phyloP scores from a whole-genome alignment of 2,329 filamentous ascomycete species.

The Aspergillus costaricaensis region DNA sequence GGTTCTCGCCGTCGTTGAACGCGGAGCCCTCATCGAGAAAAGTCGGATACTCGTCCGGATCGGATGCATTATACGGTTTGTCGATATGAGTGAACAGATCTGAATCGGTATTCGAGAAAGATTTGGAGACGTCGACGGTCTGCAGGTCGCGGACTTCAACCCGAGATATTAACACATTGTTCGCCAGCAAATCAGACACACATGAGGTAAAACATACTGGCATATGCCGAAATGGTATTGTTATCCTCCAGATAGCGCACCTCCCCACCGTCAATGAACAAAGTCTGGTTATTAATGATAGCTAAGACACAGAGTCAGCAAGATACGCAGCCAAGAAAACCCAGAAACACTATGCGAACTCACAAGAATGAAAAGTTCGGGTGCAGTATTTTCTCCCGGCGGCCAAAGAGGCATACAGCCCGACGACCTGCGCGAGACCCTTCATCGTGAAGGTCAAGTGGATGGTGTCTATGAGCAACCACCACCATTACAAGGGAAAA shows the following conservation, averaged over 20 bases:
- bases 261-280: slow-evolving; percentile 13
- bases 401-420: background rate
- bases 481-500: background rate
- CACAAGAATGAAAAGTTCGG: slow-evolving; percentile 6
- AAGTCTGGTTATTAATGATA: slow-evolving; percentile 8
- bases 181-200: background rate
- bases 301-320: background rate
- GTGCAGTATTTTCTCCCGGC: background rate
- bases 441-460: background rate
- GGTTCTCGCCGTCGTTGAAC: slow-evolving; percentile 6
- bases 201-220: background rate
- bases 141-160: slow-evolving; percentile 7
- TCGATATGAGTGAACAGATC: slow-evolving; percentile 6
- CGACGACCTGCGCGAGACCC: background rate
- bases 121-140: slow-evolving; percentile 8
- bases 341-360: background rate
- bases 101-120: slow-evolving; percentile 9
- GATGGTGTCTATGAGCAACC: background rate
- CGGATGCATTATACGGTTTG: slow-evolving; percentile 9
- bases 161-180: background rate
- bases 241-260: background rate
- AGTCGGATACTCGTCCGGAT: slow-evolving; percentile 4
- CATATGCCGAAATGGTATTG: background rate
- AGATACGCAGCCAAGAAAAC: background rate
- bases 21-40: slow-evolving; percentile 6